These are phyloP conservation scores for Crassisporium funariophilum DNA, from an alignment of 768 basidiomycete species.

Conservation along the genomic window DNA sequence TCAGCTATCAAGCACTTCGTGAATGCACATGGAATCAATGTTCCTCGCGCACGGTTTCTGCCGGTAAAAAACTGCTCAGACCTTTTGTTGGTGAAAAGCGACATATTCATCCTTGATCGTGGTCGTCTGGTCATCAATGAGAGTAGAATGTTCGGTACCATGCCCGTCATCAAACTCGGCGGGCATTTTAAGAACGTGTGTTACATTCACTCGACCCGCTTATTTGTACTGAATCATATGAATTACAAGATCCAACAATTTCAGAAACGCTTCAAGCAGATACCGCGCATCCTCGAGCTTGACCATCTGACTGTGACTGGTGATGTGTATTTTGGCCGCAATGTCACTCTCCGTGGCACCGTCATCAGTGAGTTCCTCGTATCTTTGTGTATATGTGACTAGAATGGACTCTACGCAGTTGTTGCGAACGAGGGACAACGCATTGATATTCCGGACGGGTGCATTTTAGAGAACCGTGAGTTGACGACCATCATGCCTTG, in stretches of 20 bases:
- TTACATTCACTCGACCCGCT: not conserved
- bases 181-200: conserved; percentile 93
- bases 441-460: conserved; percentile 83
- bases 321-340: conserved; percentile 86
- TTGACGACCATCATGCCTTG: not conserved
- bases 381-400: not conserved
- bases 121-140: conserved; percentile 85
- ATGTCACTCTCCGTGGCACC: conserved; percentile 83
- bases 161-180: conserved; percentile 93
- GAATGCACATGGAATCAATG: conserved; percentile 89
- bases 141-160: conserved; percentile 76
- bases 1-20: conserved; percentile 92
- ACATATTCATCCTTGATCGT: conserved; percentile 87
- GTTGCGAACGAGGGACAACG: conserved; percentile 82
- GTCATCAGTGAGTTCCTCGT: conserved; percentile 64
- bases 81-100: conserved; percentile 85
- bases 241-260: conserved; percentile 72
- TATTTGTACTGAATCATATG: not conserved
- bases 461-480: conserved; percentile 62
- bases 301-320: conserved; percentile 94
- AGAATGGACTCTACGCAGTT: conserved; percentile 32
- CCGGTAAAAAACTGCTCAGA: conserved; percentile 89
- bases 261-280: conserved; percentile 93
- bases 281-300: conserved; percentile 85
- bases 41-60: conserved; percentile 90